Base-by-base conservation (phyloP, 495 filamentous ascomycete species). In the Trypethelium eluteriae region DNA sequence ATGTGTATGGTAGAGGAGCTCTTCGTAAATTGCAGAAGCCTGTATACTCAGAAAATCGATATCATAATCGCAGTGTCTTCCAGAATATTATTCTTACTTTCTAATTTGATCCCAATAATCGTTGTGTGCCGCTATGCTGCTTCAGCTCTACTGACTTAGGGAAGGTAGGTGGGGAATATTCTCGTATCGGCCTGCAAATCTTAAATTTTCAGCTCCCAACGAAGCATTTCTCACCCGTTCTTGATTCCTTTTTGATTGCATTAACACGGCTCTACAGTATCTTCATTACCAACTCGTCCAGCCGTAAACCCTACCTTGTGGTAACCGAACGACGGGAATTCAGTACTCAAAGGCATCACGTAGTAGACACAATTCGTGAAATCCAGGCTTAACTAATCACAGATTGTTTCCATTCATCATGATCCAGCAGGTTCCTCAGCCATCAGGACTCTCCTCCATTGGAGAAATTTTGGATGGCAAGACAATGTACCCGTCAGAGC, bases 391-490 rank as follows among this genome's bases (percentile, higher is more conserved):
- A 25, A 25, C 25, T 25, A 25, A 25, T 25, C 25, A 25, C 10
- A 53, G n/a, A 18, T 53, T 18, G 49, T 12, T 25, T 25, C 25
- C 25, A 53, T 53, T 59, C 3, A 36, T 9, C 32, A 59, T 59
- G 53, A 36, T 18, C 32, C 18, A 59, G 32, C 53, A 59, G 39
- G 68, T 70, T n/a, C 73, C 73, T 34, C 47, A 67, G 12, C 71
- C 71, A 32, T 64, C 65, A n/a, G 71, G 67, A 2, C 62, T 71
- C 2, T 72, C 73, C 9, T 38, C 72, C n/a, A 59, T 75, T n/a
- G 73, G 73, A 41, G 74, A 75, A 47, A 38, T 75, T 3, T 64
- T 73, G 10, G 70, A 73, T 53, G 25, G 0, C 70, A 69, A 36
- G 67, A 67, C 62, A 71, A 73, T 18, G 69, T 70, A 14, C 70